phyloP scores from a whole-genome alignment of 2,329 filamentous ascomycete genomes.

The Geosmithia morbida region DNA sequence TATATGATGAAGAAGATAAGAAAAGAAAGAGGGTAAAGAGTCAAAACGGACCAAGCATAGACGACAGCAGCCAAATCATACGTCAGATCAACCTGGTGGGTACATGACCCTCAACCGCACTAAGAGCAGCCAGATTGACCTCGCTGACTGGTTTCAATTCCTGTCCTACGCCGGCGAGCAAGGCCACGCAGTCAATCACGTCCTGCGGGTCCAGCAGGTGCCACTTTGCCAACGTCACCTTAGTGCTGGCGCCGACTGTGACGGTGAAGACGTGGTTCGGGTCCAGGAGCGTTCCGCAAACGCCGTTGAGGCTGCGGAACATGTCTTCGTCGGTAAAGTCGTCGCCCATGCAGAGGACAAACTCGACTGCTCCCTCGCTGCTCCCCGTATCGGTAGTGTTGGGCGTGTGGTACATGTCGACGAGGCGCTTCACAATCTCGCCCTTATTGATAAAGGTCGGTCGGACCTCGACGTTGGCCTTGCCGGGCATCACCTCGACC shows the following conservation, averaged over 20 bases:
- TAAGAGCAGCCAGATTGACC: slow-evolving; percentile 41
- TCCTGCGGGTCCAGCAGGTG: slow-evolving; percentile 80
- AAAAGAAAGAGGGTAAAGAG: background rate
- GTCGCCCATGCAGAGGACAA: slow-evolving; percentile 83
- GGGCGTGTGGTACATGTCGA: slow-evolving; percentile 52
- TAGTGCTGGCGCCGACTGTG: slow-evolving; percentile 81
- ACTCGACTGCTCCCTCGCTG: slow-evolving; percentile 46
- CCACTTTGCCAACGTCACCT: slow-evolving; percentile 82
- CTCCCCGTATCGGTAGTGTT: slow-evolving; percentile 24
- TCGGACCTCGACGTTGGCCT: slow-evolving; percentile 94
- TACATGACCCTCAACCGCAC: slow-evolving; percentile 36
- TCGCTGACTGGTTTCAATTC: slow-evolving; percentile 27
- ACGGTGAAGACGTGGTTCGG: slow-evolving; percentile 69
- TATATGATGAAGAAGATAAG: background rate
- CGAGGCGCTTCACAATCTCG: slow-evolving; percentile 75
- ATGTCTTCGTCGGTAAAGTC: slow-evolving; percentile 97
- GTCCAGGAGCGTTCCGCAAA: slow-evolving; percentile 36
- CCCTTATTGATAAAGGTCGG: slow-evolving; percentile 97
- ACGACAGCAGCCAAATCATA: background rate
- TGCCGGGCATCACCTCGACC: slow-evolving; percentile 92
- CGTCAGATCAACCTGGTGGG: slow-evolving; percentile 11
- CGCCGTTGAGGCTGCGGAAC: slow-evolving; percentile 66
- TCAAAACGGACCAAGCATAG: background rate
- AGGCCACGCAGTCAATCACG: slow-evolving; percentile 56
- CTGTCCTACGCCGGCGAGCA: slow-evolving; percentile 34